Conservation (phyloP, 2,329 filamentous ascomycete species). For the Xylariaceae sp. region DNA sequence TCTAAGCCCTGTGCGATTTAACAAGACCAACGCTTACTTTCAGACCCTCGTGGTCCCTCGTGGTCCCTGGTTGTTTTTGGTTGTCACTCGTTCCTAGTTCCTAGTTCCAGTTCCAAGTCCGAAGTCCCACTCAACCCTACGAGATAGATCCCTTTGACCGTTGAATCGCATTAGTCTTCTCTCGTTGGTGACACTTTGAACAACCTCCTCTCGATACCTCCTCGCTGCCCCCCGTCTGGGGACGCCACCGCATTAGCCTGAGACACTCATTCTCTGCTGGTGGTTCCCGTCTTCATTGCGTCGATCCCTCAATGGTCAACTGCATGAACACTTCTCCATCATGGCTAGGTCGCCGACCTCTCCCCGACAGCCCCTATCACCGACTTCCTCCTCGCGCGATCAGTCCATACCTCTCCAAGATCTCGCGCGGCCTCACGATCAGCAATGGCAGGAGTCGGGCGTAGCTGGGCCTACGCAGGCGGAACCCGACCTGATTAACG, state of each 20-base stretch:
- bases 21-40: constrained; percentile 4
- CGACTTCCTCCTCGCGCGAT: constrained; percentile 40
- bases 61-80: not conserved
- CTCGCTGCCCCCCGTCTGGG: not conserved
- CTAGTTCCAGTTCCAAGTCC: not conserved
- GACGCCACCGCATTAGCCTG: constrained; percentile 8
- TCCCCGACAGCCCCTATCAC: constrained; percentile 40
- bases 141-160: not conserved
- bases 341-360: constrained; percentile 35
- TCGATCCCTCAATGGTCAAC: constrained; percentile 14
- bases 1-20: constrained; percentile 1
- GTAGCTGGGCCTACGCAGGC: constrained; percentile 21
- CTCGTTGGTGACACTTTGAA: not conserved
- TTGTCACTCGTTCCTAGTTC: not conserved
- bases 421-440: constrained; percentile 36
- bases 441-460: constrained; percentile 21
- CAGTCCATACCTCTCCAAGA: constrained; percentile 70
- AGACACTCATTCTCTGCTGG: constrained; percentile 3
- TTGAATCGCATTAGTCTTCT: not conserved
- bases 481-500: constrained; percentile 35
- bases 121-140: not conserved
- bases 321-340: constrained; percentile 39
- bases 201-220: not conserved
- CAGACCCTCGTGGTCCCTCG: constrained; percentile 6
- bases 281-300: constrained; percentile 1